Evolutionary conservation across 805 yeast species (phyloP).

Genomic region (Debaryomyces castellii): DNA sequence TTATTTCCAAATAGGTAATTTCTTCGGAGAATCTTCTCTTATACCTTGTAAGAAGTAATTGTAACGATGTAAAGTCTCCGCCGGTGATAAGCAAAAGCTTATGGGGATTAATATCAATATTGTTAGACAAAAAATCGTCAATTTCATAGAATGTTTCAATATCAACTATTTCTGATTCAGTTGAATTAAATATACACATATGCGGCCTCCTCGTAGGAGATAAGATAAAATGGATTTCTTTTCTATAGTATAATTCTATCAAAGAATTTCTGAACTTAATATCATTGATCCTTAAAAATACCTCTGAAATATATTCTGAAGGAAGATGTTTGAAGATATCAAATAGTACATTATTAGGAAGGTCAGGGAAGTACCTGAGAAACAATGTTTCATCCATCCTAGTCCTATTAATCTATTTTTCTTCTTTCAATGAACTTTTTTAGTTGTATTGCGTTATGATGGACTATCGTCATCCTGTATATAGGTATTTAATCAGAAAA

Average conservation of each 20-base stretch:
- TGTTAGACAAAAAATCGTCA: slow-evolving; percentile 28
- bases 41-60: slow-evolving; percentile 20
- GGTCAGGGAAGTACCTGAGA: slow-evolving; percentile 9
- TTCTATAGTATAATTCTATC: slow-evolving; percentile 23
- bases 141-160: slow-evolving; percentile 29
- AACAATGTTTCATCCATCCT: neutral
- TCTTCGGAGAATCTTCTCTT: slow-evolving; percentile 12
- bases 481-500: neutral
- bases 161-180: slow-evolving; percentile 8
- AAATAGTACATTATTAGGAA: slow-evolving; percentile 23
- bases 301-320: slow-evolving; percentile 20
- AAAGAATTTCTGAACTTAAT: slow-evolving; percentile 19
- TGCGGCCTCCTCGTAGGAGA: slow-evolving; percentile 28
- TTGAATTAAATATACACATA: slow-evolving; percentile 1
- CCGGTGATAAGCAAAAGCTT: slow-evolving; percentile 28
- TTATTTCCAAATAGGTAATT: slow-evolving; percentile 21
- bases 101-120: slow-evolving; percentile 27
- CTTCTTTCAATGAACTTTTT: neutral
- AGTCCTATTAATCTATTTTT: neutral
- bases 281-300: slow-evolving; percentile 19
- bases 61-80: slow-evolving; percentile 29
- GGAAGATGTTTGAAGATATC: slow-evolving; percentile 18
- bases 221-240: slow-evolving; percentile 33
- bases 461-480: neutral
- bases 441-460: neutral